phyloP scores from a whole-genome alignment of 2,329 filamentous ascomycete genomes.

The Fusarium napiforme region DNA sequence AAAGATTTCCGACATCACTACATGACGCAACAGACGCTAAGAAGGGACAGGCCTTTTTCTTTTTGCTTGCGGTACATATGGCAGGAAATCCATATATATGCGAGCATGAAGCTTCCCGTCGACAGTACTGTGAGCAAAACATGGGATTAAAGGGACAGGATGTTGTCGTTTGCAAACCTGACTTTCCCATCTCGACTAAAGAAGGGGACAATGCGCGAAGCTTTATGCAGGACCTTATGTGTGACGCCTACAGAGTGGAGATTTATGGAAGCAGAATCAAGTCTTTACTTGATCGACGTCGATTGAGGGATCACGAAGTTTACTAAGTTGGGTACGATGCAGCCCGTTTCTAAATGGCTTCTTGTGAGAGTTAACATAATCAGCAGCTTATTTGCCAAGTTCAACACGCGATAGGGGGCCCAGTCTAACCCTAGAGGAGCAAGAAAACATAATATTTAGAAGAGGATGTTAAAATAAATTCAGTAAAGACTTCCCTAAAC shows the following conservation, averaged over 20 bases:
- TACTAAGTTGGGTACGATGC: not conserved
- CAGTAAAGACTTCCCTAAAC: not conserved
- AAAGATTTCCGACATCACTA: not conserved
- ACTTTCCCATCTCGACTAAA: not conserved
- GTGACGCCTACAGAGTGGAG: not conserved
- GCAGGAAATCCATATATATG: not conserved
- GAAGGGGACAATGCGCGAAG: not conserved
- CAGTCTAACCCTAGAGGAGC: not conserved
- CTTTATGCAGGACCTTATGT: not conserved
- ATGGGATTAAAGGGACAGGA: not conserved
- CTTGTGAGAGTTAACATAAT: not conserved
- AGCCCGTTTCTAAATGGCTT: not conserved
- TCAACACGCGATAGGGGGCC: not conserved
- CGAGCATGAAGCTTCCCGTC: not conserved
- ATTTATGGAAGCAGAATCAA: not conserved
- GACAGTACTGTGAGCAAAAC: not conserved
- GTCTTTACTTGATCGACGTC: not conserved
- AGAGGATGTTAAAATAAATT: not conserved
- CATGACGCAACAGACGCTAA: too few relatives aligned
- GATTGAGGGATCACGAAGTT: too few relatives aligned
- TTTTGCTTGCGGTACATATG: not conserved
- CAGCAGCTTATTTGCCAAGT: not conserved
- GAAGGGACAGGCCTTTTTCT: not conserved
- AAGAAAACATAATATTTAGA: not conserved
- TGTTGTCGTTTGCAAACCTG: not conserved